These are phyloP conservation scores for Xerophyta viscosa DNA, from an alignment of 106 monocot genomes.

Conservation along the genomic window DNA sequence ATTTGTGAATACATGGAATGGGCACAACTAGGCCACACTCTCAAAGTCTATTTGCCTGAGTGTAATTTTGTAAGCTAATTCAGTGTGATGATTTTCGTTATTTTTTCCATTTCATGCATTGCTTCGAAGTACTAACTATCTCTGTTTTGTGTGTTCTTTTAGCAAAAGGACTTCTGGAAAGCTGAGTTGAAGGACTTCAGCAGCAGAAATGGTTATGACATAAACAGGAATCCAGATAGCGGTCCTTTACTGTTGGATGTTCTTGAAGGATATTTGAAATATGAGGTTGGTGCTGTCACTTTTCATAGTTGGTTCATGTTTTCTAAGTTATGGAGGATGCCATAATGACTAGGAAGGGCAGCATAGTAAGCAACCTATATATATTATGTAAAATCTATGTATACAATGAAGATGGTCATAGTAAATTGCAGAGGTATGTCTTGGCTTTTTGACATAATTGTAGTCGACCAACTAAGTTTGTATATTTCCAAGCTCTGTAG, in stretches of 20 bases:
- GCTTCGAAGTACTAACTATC: background rate
- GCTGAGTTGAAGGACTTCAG: constrained; percentile 78
- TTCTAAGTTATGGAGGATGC: too few species aligned
- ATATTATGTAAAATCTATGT: too few species aligned
- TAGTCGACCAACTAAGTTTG: too few species aligned
- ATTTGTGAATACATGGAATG: constrained; percentile 89
- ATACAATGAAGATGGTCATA: too few species aligned
- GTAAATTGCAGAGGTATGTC: too few species aligned
- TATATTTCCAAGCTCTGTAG: too few species aligned
- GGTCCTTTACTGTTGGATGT: constrained; percentile 87
- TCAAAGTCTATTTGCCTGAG: constrained; percentile 93
- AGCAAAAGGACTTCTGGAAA: constrained; percentile 97
- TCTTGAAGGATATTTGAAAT: constrained; percentile 94
- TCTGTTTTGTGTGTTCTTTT: constrained; percentile 4
- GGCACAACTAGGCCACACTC: constrained; percentile 83
- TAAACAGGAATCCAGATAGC: constrained; percentile 59
- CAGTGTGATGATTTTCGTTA: too few species aligned
- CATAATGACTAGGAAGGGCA: too few species aligned
- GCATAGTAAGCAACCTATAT: too few species aligned
- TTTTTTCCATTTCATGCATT: constrained; percentile 6
- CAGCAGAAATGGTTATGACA: constrained; percentile 64
- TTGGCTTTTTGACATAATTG: too few species aligned
- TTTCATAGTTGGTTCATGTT: too few species aligned
- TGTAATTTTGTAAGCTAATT: constrained; percentile 94
- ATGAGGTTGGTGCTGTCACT: constrained; percentile 44